Base-by-base conservation (phyloP, 2,329 filamentous ascomycete genomes). In the Geosmithia putterillii region DNA sequence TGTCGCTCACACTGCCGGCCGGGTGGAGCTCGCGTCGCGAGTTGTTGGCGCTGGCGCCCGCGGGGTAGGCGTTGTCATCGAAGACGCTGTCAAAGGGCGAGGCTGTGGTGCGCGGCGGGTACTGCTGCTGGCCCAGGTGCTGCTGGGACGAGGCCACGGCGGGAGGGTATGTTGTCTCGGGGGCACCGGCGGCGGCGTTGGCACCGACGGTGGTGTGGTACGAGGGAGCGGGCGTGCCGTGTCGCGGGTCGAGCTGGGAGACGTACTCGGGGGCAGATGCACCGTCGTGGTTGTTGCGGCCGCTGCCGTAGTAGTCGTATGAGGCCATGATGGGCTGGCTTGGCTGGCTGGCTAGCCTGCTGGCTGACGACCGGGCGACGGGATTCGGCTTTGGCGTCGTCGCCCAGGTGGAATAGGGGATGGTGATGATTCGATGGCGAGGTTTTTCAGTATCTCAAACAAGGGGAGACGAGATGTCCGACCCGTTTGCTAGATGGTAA, bases 21-120 rank as follows among this genome's bases (percentile, higher is more conserved):
- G n/a, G n/a, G n/a, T n/a, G n/a, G n/a, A 48, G 28, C 10, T 32
- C 28, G 28, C 28, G 28, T 32, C 28, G 28, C 4, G 15, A 14
- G 10, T 14, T 32, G 28, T 32, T 32, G 28, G 6, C 6, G 28
- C 52, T 53, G n/a, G 68, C 62, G 53, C 69, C 69, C 42, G 71
- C 65, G 44, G 78, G 76, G 55, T 84, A 83, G 45, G 72, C 70
- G 61, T 79, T 68, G 57, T 84, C 80, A 59, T 83, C 79, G 57
- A 83, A 83, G 44, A 79, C 75, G 40, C 73, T 74, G 44, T 78
- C 74, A 56, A 83, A 82, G 9, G 80, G 79, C 18, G 76, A 72
- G 53, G 52, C 63, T 40, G 56, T 59, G 21, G 58, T 59, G 45
- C 59, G 55, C 28, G 57, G 57, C 41, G 60, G 61, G 22, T 57